A percentile compares a stretch with the other conserved stretches of the same genome.
phyloP scores from a whole-genome alignment of 352 stramenopile genomes.

The Pythium graminicola region DNA sequence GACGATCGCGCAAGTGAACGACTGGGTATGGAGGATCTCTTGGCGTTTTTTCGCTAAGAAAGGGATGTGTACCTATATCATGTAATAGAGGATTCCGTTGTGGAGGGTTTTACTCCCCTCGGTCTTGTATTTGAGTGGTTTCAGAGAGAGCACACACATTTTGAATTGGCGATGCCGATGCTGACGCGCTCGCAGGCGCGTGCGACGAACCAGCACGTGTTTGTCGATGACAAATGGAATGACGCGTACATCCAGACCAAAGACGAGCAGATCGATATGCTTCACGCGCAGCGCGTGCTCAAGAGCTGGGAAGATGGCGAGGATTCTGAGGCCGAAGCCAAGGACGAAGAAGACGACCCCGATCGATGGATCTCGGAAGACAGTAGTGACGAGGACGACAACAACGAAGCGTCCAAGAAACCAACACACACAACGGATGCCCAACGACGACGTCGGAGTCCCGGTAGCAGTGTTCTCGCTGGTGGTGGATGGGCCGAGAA shows the following conservation, averaged over 20 bases:
- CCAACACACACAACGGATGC: background rate
- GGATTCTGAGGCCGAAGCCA: constrained; percentile 31
- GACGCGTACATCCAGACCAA: constrained; percentile 78
- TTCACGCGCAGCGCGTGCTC: constrained; percentile 41
- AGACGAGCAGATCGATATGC: constrained; percentile 78
- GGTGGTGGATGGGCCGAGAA: constrained; percentile 36
- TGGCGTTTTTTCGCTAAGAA: constrained; percentile 68
- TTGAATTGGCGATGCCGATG: constrained; percentile 25
- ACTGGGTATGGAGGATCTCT: constrained; percentile 62
- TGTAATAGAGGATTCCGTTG: constrained; percentile 6
- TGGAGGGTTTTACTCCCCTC: background rate
- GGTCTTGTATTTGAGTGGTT: constrained; percentile 9
- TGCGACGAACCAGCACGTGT: constrained; percentile 58
- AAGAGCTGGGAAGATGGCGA: constrained; percentile 42
- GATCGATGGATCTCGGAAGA: constrained; percentile 20
- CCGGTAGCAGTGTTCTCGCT: constrained; percentile 7
- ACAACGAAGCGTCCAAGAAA: constrained; percentile 2
- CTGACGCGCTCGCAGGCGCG: constrained; percentile 63
- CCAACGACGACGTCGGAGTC: background rate
- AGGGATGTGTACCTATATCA: constrained; percentile 24
- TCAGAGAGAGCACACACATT: background rate
- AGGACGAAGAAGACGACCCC: constrained; percentile 10
- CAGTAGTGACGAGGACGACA: constrained; percentile 8
- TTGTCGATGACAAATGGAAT: constrained; percentile 80
- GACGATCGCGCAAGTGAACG: constrained; percentile 37